These are phyloP conservation scores for Akanthomyces dipterigenus DNA, from an alignment of 2,329 filamentous ascomycete genomes.

Conservation along the genomic window DNA sequence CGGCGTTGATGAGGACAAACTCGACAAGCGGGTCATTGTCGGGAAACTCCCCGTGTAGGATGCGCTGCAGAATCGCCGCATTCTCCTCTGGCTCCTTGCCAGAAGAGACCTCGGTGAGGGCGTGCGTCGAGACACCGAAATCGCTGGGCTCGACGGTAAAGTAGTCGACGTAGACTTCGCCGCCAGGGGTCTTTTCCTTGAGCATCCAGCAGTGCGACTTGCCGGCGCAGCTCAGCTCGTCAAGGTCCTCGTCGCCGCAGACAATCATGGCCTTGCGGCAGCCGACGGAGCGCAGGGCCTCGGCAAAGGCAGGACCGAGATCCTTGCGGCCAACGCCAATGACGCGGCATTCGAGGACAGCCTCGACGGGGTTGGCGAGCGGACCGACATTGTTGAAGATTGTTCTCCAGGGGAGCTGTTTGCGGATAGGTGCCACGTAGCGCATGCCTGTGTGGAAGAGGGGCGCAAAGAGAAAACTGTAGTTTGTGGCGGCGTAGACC, in stretches of 20 bases:
- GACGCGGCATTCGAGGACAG: constrained; percentile 77
- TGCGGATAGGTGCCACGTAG: constrained; percentile 77
- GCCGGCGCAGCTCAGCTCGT: constrained; percentile 91
- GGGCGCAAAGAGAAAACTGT: constrained; percentile 91
- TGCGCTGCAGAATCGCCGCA: constrained; percentile 70
- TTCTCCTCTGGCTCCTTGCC: constrained; percentile 85
- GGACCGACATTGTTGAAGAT: constrained; percentile 97
- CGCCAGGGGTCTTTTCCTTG: constrained; percentile 36
- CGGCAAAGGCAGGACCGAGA: constrained; percentile 81
- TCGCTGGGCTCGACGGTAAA: constrained; percentile 78
- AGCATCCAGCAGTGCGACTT: constrained; percentile 85
- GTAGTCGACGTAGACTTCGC: constrained; percentile 55
- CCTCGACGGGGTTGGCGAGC: constrained; percentile 82
- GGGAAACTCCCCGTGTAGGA: constrained; percentile 66
- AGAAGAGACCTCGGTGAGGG: constrained; percentile 70
- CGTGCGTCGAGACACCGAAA: constrained; percentile 73
- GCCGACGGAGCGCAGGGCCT: constrained; percentile 71
- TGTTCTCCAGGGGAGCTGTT: constrained; percentile 85
- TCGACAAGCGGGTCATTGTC: constrained; percentile 79
- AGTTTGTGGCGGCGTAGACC: constrained; percentile 77
- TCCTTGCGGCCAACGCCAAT: constrained; percentile 88
- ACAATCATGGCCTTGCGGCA: constrained; percentile 81
- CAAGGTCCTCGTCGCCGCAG: constrained; percentile 89
- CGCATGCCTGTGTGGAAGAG: constrained; percentile 95
- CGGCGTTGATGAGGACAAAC: constrained; percentile 92